Conservation (phyloP, 805 yeast species). For the Metschnikowia kofuensis region DNA sequence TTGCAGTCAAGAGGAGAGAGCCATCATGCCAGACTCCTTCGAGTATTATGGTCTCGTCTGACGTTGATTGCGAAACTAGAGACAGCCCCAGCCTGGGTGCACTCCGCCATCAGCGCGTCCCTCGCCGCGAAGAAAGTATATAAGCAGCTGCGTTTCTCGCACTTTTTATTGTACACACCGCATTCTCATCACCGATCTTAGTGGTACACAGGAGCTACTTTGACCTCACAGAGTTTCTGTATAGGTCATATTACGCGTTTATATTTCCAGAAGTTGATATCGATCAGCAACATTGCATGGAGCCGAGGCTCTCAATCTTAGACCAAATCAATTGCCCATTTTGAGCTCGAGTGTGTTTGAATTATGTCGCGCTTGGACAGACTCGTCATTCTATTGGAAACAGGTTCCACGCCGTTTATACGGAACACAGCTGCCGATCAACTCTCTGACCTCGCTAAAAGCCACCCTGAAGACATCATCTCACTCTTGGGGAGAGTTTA, state of each 20-base stretch:
- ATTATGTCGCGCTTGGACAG: slow-evolving; percentile 52
- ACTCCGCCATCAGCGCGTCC: slow-evolving; percentile 12
- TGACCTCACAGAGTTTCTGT: neutral
- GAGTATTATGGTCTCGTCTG: too few species aligned
- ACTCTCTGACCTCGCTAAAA: slow-evolving; percentile 86
- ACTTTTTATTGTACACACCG: slow-evolving; percentile 13
- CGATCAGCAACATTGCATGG: neutral
- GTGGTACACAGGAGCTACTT: slow-evolving; percentile 1
- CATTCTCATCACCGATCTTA: slow-evolving; percentile 4
- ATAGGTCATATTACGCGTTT: neutral
- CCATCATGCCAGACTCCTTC: too few species aligned
- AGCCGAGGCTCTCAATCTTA: neutral
- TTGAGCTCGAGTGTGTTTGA: neutral
- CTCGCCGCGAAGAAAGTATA: slow-evolving; percentile 10
- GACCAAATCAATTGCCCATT: too few species aligned
- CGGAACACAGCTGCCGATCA: slow-evolving; percentile 97
- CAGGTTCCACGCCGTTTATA: slow-evolving; percentile 92
- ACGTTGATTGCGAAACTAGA: neutral
- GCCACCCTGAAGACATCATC: slow-evolving; percentile 90
- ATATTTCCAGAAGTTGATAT: neutral
- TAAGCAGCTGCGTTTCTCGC: slow-evolving; percentile 14
- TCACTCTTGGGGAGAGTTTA: slow-evolving; percentile 83
- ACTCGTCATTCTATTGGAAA: slow-evolving; percentile 66
- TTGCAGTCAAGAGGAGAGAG: too few species aligned
- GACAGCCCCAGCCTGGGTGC: slow-evolving; percentile 8